Evolutionary conservation across 2,329 filamentous ascomycete species (phyloP).

Genomic region (Clarireedia hainanense): DNA sequence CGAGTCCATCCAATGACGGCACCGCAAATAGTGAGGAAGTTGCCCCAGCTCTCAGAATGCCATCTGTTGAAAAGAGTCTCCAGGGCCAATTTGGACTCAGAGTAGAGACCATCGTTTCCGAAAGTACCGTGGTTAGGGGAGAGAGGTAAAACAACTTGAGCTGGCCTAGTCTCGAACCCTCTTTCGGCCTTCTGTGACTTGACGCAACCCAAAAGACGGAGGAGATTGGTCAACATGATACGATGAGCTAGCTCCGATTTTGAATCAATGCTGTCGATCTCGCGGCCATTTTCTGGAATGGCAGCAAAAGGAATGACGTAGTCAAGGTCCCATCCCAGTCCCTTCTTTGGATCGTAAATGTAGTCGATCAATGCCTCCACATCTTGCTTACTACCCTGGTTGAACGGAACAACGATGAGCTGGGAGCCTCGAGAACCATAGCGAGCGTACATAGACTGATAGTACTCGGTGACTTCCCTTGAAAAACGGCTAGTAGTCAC

Average conservation of each 20-base stretch:
- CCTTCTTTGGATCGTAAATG: slow-evolving; percentile 94
- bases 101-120: slow-evolving; percentile 94
- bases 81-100: slow-evolving; percentile 92
- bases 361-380: slow-evolving; percentile 90
- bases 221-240: slow-evolving; percentile 96
- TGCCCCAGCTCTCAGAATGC: slow-evolving; percentile 95
- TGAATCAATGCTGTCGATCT: slow-evolving; percentile 94
- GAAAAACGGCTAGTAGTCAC: slow-evolving; percentile 97
- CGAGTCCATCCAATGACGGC: slow-evolving; percentile 99
- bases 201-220: slow-evolving; percentile 82
- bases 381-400: slow-evolving; percentile 97
- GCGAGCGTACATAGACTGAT: slow-evolving; percentile 95
- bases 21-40: slow-evolving; percentile 96
- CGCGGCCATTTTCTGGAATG: slow-evolving; percentile 94
- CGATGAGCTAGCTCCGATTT: slow-evolving; percentile 97
- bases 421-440: slow-evolving; percentile 91
- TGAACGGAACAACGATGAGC: slow-evolving; percentile 97
- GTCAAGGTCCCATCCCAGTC: slow-evolving; percentile 96
- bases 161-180: slow-evolving; percentile 89
- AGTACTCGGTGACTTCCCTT: slow-evolving; percentile 96
- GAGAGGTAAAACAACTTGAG: slow-evolving; percentile 90
- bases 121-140: slow-evolving; percentile 99
- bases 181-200: slow-evolving; percentile 84
- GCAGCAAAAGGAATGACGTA: slow-evolving; percentile 94
- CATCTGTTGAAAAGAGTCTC: slow-evolving; percentile 98